These are phyloP conservation scores for Nemania sp. DNA, from an alignment of 2,329 filamentous ascomycete genomes.

Conservation along the genomic window DNA sequence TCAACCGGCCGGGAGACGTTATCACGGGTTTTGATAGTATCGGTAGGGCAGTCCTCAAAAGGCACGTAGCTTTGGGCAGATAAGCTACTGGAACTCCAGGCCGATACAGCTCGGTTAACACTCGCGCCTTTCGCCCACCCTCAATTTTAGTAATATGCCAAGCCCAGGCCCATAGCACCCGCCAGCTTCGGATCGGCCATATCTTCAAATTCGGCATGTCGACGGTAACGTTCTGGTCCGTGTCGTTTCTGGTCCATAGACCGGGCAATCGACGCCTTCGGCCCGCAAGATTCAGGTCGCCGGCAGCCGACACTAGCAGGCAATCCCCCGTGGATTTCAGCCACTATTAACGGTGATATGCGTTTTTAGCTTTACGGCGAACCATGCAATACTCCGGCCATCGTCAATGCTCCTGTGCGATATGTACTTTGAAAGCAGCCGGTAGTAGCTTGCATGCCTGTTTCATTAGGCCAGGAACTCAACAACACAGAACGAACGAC, in stretches of 20 bases:
- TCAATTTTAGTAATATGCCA: conserved; percentile 26
- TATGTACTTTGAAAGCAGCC: conserved; percentile 20
- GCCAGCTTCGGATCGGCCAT: conserved; percentile 31
- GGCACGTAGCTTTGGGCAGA: conserved; percentile 29
- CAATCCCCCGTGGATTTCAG: conserved; percentile 12
- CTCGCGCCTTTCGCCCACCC: conserved; percentile 15
- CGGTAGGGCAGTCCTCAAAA: conserved; percentile 30
- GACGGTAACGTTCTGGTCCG: conserved; percentile 32
- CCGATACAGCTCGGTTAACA: conserved; percentile 22
- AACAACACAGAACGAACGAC: conserved; percentile 22
- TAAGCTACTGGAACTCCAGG: conserved; percentile 25
- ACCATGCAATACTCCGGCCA: conserved; percentile 17
- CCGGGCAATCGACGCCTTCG: conserved; percentile 35
- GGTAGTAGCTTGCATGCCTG: conserved; percentile 20
- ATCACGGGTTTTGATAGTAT: conserved; percentile 35
- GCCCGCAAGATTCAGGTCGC: conserved; percentile 32
- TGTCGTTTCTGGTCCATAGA: conserved; percentile 37
- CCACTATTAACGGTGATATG: conserved; percentile 17
- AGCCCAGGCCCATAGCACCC: conserved; percentile 26
- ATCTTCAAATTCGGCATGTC: conserved; percentile 38
- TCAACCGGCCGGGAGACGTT: conserved; percentile 36
- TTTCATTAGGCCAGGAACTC: conserved; percentile 21
- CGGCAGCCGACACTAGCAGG: conserved; percentile 31
- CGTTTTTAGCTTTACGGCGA: conserved; percentile 15
- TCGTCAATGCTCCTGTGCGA: conserved; percentile 17